Evolutionary conservation across 2,329 filamentous ascomycete genomes (phyloP).

Genomic region (Salinomyces thailandicus): DNA sequence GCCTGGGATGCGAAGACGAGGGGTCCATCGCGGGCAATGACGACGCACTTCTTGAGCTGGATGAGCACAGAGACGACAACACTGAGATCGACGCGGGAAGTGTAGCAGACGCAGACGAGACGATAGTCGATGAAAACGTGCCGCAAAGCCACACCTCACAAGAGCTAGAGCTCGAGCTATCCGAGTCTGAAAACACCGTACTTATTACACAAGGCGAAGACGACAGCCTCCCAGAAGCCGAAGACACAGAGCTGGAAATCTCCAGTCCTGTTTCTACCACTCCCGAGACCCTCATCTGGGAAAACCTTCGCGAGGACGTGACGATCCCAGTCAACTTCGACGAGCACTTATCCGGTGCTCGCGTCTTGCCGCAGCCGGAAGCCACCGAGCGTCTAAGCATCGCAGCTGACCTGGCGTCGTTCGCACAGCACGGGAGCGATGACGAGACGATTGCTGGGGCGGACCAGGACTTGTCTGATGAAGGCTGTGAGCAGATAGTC

Average conservation of each 20-base stretch:
- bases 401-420: neutral
- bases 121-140: neutral
- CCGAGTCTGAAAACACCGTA: conserved; percentile 11
- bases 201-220: conserved; percentile 8
- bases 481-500: neutral
- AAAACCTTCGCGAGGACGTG: conserved; percentile 19
- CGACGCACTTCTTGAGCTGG: neutral
- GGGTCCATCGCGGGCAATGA: neutral
- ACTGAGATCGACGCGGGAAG: neutral
- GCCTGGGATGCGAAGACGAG: neutral
- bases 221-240: neutral
- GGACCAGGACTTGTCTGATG: neutral
- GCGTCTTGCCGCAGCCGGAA: conserved; percentile 8
- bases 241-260: neutral
- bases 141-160: too few relatives aligned
- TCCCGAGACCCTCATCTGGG: conserved; percentile 23
- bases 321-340: conserved; percentile 23
- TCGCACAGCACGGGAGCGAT: neutral
- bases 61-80: neutral
- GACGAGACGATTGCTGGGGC: neutral
- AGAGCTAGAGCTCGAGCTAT: neutral
- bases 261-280: conserved; percentile 5
- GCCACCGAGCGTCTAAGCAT: conserved; percentile 8
- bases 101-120: neutral
- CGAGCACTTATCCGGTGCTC: conserved; percentile 8